Base-by-base conservation (phyloP, 139 green algal genomes). In the Picochlorum sp. region DNA sequence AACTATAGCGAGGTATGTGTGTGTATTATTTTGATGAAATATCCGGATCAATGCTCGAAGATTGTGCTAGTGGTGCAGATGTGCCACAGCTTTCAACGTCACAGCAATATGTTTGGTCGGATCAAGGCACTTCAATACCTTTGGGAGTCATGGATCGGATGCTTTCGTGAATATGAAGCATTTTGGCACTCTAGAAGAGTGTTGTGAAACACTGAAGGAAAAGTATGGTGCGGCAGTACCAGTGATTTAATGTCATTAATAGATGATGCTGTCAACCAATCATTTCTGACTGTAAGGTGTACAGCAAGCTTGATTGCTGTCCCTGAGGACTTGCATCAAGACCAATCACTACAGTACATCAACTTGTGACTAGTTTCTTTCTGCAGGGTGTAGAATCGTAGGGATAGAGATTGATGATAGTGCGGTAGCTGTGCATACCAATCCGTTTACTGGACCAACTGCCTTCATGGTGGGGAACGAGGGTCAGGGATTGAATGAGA, bases 381-480 rank as follows among this genome's bases (percentile, higher is more conserved):
- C 13, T 49, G 25, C 28, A 83, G 68, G 77, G 3, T 91, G 82
- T 50, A 16, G 63, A 10, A 85, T 94, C 7, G 30, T 95, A 3
- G 90, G 90, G 0, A 65, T 97, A 10, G 90, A 97, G 65, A 97
- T 97, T 5, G 64, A 67, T 20, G 74, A 87, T 1, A 57, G 35
- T 1, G 90, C 90, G 0, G 8, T 55, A 55, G 72, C 80, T 2
- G 72, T 97, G 24, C 72, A 90, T 4, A 30, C 32, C 2, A 80
- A 92, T 36, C 83, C 88, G 0, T 96, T 94, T 60, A 56, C 4
- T 13, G 88, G 88, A 20, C 68, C 69, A 24, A 91, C 84, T 4
- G 89, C 89, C 0, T 95, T 96, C 67, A 88, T 96, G 76, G 60
- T 96, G 5, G 89, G 89, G 5, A 96, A 96, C 54, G 89, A 96